These are phyloP conservation scores for Boletus rex-veris DNA, from an alignment of 768 basidiomycete genomes.

Conservation along the genomic window DNA sequence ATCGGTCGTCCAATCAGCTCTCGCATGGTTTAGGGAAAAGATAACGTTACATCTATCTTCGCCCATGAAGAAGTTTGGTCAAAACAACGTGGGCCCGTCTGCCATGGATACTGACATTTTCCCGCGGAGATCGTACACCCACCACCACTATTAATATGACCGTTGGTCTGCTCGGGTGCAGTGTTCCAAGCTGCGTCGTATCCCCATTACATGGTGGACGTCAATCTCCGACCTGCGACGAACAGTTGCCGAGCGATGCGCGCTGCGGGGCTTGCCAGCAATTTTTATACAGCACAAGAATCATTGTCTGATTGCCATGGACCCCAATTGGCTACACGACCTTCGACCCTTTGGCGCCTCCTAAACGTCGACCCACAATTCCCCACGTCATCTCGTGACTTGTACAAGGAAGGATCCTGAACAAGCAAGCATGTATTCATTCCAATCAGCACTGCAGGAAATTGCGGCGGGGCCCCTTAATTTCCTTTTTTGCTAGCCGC, in stretches of 20 bases:
- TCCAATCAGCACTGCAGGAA: neutral
- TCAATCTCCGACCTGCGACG: constrained; percentile 24
- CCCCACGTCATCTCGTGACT: constrained; percentile 20
- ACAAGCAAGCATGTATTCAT: neutral
- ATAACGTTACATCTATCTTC: constrained; percentile 25
- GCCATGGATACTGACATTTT: constrained; percentile 28
- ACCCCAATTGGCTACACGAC: neutral
- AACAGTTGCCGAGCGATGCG: constrained; percentile 3
- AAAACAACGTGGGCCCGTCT: constrained; percentile 24
- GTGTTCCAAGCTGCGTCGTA: constrained; percentile 17
- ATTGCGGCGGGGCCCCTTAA: constrained; percentile 12
- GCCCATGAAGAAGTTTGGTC: constrained; percentile 13
- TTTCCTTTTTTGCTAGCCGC: constrained; percentile 9
- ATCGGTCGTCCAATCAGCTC: constrained; percentile 2
- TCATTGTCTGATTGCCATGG: neutral
- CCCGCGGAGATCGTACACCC: constrained; percentile 27
- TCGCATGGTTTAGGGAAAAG: constrained; percentile 13
- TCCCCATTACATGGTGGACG: constrained; percentile 14
- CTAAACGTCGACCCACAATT: constrained; percentile 19
- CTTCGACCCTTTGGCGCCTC: constrained; percentile 3
- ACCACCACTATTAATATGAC: constrained; percentile 3
- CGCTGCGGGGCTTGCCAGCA: constrained; percentile 7
- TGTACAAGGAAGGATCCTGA: constrained; percentile 8
- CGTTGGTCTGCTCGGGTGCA: constrained; percentile 9
- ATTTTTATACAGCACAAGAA: neutral